Evolutionary conservation across 257 asterid genomes (phyloP).

Genomic region (Solanum peruvianum): DNA sequence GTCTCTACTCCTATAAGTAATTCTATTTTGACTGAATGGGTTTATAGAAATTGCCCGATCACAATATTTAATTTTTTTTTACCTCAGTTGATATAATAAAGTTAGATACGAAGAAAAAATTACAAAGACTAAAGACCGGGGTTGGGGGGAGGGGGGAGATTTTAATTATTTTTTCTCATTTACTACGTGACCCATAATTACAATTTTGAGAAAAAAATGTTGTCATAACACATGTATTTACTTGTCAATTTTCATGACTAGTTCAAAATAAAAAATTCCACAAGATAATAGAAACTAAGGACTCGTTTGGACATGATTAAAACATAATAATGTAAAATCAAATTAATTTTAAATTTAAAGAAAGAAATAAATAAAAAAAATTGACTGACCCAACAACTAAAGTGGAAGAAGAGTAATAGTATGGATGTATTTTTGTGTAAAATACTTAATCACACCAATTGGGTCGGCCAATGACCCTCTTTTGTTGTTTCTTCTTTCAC

Average conservation of each 20-base stretch:
- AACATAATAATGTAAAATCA: neutral
- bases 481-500: neutral
- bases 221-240: neutral
- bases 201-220: neutral
- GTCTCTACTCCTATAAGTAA: too few relatives aligned
- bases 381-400: neutral
- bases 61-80: too few relatives aligned
- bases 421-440: neutral
- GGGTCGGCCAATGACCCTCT: neutral
- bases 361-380: neutral
- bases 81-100: too few relatives aligned
- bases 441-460: neutral
- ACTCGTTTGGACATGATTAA: neutral
- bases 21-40: too few relatives aligned
- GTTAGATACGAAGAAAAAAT: too few relatives aligned
- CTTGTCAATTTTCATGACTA: neutral
- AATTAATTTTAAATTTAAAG: too few relatives aligned
- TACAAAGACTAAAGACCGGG: neutral
- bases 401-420: neutral
- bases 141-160: too few relatives aligned
- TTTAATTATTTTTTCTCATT: neutral
- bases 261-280: neutral
- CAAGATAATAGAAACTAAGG: neutral
- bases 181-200: neutral
- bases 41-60: too few relatives aligned